Conservation (phyloP, 73 alveolate species). For the Paramecium octaurelia region DNA sequence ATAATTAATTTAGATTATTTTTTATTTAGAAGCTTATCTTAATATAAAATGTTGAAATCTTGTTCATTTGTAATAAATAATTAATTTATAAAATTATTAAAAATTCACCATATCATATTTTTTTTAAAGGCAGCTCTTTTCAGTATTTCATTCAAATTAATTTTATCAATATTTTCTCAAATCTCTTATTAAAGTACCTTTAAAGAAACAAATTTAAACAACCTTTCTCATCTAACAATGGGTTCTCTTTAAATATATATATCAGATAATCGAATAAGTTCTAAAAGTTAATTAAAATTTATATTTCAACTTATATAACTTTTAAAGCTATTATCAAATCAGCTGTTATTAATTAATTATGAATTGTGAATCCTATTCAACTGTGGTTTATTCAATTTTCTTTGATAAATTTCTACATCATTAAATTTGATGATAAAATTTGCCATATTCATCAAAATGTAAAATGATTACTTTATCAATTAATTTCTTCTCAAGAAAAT, state of each 20-base stretch:
- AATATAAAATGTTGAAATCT: neutral
- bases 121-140: slow-evolving; percentile 65
- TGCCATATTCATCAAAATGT: slow-evolving; percentile 51
- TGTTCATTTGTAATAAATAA: slow-evolving; percentile 42
- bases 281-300: slow-evolving; percentile 71
- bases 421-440: neutral
- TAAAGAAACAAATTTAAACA: slow-evolving; percentile 57
- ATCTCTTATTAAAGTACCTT: slow-evolving; percentile 58
- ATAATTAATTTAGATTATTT: no score
- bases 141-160: slow-evolving; percentile 66
- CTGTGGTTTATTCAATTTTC: slow-evolving; percentile 16
- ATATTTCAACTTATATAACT: slow-evolving; percentile 55
- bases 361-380: slow-evolving; percentile 56
- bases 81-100: slow-evolving; percentile 73
- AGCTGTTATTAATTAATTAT: slow-evolving; percentile 52
- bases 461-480: neutral
- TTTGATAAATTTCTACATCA: slow-evolving; percentile 32
- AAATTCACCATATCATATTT: slow-evolving; percentile 71
- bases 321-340: slow-evolving; percentile 60
- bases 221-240: slow-evolving; percentile 67
- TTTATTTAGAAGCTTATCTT: neutral
- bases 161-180: slow-evolving; percentile 67
- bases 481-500: slow-evolving; percentile 74
- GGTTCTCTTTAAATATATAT: slow-evolving; percentile 59
- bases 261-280: slow-evolving; percentile 56